A percentile compares a stretch with the other conserved stretches of the same genome.
These are phyloP conservation scores for Phytophthora sp. DNA, from an alignment of 352 stramenopile genomes.

Conservation along the genomic window DNA sequence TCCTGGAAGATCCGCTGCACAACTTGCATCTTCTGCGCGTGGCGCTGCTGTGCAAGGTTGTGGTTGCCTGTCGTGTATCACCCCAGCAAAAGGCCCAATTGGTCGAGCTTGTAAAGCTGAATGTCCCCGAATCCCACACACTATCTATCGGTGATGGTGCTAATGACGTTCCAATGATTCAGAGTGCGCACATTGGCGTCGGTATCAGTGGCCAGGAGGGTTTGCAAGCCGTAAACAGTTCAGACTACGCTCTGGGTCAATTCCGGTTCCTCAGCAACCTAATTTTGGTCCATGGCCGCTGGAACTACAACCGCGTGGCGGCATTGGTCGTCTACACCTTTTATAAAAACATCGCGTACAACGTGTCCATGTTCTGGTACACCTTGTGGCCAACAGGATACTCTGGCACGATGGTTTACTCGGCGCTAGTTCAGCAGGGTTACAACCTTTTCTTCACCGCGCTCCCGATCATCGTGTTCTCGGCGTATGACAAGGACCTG, in stretches of 20 bases:
- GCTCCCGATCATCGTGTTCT: slow-evolving; percentile 91
- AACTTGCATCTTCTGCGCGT: slow-evolving; percentile 86
- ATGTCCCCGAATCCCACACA: slow-evolving; percentile 83
- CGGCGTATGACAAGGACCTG: slow-evolving; percentile 83
- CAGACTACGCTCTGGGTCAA: slow-evolving; percentile 84
- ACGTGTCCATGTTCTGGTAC: slow-evolving; percentile 92
- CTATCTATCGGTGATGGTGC: slow-evolving; percentile 92
- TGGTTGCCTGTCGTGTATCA: slow-evolving; percentile 98
- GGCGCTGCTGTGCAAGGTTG: slow-evolving; percentile 92
- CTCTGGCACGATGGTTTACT: slow-evolving; percentile 91
- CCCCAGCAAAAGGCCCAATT: slow-evolving; percentile 98
- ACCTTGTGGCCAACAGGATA: slow-evolving; percentile 88
- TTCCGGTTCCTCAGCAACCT: slow-evolving; percentile 83
- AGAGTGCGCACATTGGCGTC: slow-evolving; percentile 89
- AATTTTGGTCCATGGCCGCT: slow-evolving; percentile 82
- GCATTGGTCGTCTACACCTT: slow-evolving; percentile 92
- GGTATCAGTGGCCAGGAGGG: slow-evolving; percentile 98
- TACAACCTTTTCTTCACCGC: slow-evolving; percentile 97
- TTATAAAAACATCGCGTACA: slow-evolving; percentile 94
- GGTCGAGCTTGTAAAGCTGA: slow-evolving; percentile 95
- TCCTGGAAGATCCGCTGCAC: slow-evolving; percentile 73
- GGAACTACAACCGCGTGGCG: slow-evolving; percentile 88
- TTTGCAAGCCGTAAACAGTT: slow-evolving; percentile 94
- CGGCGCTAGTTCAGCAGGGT: slow-evolving; percentile 84
- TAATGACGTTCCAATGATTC: slow-evolving; percentile 93